Base-by-base conservation (phyloP, 108 stramenopile genomes). In the Thalassiosira profunda region DNA sequence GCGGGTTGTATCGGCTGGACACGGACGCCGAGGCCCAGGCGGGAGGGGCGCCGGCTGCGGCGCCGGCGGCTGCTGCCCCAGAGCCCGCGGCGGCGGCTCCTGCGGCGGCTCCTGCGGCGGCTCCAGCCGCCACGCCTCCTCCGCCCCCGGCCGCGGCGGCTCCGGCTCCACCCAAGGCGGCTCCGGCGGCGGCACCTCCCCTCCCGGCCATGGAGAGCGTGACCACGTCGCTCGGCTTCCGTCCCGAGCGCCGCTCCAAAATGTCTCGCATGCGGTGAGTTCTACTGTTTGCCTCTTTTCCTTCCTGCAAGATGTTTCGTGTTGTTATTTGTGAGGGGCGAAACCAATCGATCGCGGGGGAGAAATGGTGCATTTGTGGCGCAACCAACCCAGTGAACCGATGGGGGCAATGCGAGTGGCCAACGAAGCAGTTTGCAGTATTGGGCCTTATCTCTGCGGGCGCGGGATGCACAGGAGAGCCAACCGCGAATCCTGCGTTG, bases 241-340 rank as follows among this genome's bases (percentile, higher is more conserved):
- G 98, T 53, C 80, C 86, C 5, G 98, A 99, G 65, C 92, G 96
- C 24, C 94, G 99, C 47, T 97, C 98, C 29, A 99, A 99, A 89
- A 98, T 99, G 97, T 94, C 89, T 40, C 95, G 98, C 34, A 99
- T 99, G 99, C 95, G 99, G 70, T 72, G 51, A 72, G 70, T 60
- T 2, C 33, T 15, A 9, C 4, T 48, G 26, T 47, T 7, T 63
- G n/a, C 15, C 15, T 48, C 1, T 42, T 49, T 38, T 1, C 12
- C 18, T n/a, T n/a, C n/a, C n/a, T n/a, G n/a, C n/a, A n/a, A n/a
- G n/a, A n/a, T n/a, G n/a, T n/a, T n/a, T n/a, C n/a, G n/a, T n/a
- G n/a, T n/a, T n/a, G n/a, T n/a, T n/a, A n/a, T n/a, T n/a, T n/a
- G n/a, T n/a, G n/a, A n/a, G n/a, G n/a, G n/a, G n/a, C n/a, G n/a